These are phyloP conservation scores for Melocanna baccifera DNA, from an alignment of 176 grass and related monocot species.

Conservation along the genomic window DNA sequence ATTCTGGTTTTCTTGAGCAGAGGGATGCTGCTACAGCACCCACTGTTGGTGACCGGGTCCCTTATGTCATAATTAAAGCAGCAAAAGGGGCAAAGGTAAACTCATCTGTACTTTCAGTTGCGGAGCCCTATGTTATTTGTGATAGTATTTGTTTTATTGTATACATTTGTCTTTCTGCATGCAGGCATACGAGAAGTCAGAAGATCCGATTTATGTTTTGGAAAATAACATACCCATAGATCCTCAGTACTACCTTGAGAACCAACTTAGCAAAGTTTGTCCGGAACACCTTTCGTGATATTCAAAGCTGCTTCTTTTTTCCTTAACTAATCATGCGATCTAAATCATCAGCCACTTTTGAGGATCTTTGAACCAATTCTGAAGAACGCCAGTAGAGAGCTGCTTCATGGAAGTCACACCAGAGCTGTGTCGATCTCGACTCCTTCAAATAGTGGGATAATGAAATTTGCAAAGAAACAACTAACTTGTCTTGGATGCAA, in stretches of 20 bases:
- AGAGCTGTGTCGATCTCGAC: conserved; percentile 94
- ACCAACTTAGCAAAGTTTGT: conserved; percentile 96
- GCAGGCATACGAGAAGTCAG: conserved; percentile 96
- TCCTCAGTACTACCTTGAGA: conserved; percentile 96
- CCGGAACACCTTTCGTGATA: conserved; percentile 2
- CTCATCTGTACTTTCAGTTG: neutral
- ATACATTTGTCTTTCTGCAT: conserved; percentile 38
- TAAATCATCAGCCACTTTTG: conserved; percentile 66
- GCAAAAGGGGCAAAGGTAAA: conserved; percentile 95
- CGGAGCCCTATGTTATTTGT: neutral
- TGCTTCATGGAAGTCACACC: conserved; percentile 98
- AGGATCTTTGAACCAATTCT: conserved; percentile 98
- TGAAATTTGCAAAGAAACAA: conserved; percentile 97
- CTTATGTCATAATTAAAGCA: conserved; percentile 97
- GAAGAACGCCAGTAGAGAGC: conserved; percentile 92
- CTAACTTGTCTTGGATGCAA: conserved; percentile 95
- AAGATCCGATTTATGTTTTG: conserved; percentile 98
- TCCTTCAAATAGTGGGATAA: conserved; percentile 95
- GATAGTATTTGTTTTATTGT: conserved; percentile 14
- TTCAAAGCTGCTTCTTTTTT: neutral
- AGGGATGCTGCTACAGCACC: conserved; percentile 96
- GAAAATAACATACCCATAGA: conserved; percentile 98
- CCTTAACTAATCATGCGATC: conserved; percentile 1
- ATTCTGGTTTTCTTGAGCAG: conserved; percentile 54
- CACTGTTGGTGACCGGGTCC: conserved; percentile 94